Evolutionary conservation across 768 basidiomycete species (phyloP).

Genomic region (Phanerodontia chrysosporium): DNA sequence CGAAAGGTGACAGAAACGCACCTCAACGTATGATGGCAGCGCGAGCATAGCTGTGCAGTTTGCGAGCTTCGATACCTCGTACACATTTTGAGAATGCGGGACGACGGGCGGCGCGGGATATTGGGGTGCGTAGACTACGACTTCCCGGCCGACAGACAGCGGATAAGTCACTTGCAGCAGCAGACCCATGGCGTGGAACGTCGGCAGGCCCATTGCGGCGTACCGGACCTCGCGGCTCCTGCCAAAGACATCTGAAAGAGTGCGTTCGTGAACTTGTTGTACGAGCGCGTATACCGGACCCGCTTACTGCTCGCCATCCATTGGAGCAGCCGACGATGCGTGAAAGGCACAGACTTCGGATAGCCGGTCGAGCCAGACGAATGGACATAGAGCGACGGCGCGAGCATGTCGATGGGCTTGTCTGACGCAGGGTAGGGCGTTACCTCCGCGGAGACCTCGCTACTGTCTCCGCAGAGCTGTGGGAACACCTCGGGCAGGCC

Average conservation of each 20-base stretch:
- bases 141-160: conserved; percentile 2
- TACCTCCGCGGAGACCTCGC: conserved; percentile 8
- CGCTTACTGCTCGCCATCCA: conserved; percentile 3
- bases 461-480: not conserved
- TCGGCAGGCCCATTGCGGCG: conserved; percentile 9
- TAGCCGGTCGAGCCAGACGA: conserved; percentile 49
- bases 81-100: conserved; percentile 13
- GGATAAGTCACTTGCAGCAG: conserved; percentile 5
- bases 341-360: conserved; percentile 35
- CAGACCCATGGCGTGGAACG: conserved; percentile 10
- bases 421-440: conserved; percentile 1
- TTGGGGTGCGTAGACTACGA: conserved; percentile 10
- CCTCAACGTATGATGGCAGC: conserved; percentile 17
- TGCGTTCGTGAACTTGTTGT: conserved; percentile 6
- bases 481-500: conserved; percentile 17
- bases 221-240: conserved; percentile 11
- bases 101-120: conserved; percentile 12
- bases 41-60: conserved; percentile 5
- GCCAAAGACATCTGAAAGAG: conserved; percentile 10
- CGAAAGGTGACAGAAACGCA: not conserved
- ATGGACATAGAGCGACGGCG: conserved; percentile 35
- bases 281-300: not conserved
- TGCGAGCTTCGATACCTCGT: conserved; percentile 6
- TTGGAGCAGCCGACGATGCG: conserved; percentile 7
- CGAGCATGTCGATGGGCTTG: not conserved